Conservation (phyloP, 1,284 basidiomycete genomes). For the Ceratobasidium papillatum region DNA sequence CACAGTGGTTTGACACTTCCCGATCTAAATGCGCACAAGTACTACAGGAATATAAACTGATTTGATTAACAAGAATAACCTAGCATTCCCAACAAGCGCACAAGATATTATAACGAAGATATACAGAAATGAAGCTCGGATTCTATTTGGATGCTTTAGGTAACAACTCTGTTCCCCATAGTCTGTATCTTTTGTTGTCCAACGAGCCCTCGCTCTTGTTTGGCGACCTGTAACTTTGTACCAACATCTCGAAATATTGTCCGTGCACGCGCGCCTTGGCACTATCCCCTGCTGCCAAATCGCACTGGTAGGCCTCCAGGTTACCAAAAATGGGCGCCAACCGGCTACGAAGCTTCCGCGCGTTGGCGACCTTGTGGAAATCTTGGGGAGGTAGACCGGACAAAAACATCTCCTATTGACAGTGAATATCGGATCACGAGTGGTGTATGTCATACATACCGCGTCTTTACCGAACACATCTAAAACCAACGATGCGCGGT, state of each 20-base stretch:
- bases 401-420: slow-evolving; percentile 19
- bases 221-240: slow-evolving; percentile 11
- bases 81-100: neutral
- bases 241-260: slow-evolving; percentile 32
- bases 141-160: neutral
- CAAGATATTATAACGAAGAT: neutral
- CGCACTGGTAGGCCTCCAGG: slow-evolving; percentile 12
- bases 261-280: slow-evolving; percentile 10
- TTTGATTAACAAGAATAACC: neutral
- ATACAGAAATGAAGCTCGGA: neutral
- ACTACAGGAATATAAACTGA: neutral
- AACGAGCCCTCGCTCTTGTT: slow-evolving; percentile 18
- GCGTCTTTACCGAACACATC: slow-evolving; percentile 30
- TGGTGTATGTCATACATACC: neutral
- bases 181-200: slow-evolving; percentile 29
- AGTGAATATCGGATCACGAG: neutral
- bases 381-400: slow-evolving; percentile 13
- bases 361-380: neutral
- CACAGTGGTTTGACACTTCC: neutral
- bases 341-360: neutral
- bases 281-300: slow-evolving; percentile 19
- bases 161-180: slow-evolving; percentile 27
- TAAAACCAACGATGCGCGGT: slow-evolving; percentile 12
- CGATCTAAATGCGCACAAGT: neutral
- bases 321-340: slow-evolving; percentile 23